Base-by-base conservation (phyloP, 2,329 filamentous ascomycete genomes). In the Mollisia scopiformis region DNA sequence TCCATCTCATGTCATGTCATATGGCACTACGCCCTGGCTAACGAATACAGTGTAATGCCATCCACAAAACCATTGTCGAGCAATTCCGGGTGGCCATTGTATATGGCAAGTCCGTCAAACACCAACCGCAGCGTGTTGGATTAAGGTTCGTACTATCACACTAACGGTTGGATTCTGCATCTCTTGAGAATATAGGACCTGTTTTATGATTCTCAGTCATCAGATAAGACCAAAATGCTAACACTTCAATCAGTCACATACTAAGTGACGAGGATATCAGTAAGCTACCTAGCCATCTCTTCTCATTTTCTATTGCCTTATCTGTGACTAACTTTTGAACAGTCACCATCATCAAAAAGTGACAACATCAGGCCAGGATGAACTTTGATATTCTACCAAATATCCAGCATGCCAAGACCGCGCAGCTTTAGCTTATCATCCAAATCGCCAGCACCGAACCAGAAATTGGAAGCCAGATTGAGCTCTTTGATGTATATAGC, bases 61-160 rank as follows among this genome's bases (percentile, higher is more conserved):
- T 99, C 75, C 95, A 99, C 79, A 92, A 95, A 75, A 96, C 88
- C 59, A 98, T 99, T 74, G 84, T 95, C 59, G 95, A 99, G 71
- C 89, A 97, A 70, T 99, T 99, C 84, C 96, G 94, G 78, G 87
- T 89, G 63, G 95, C 95, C 57, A 89, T 99, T 74, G 95, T 99
- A 43, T 99, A 98, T 77, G 95, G 95, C 69, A 95, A 94, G 76
- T 97, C 93, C 58, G 94, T 98, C 69, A 98, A 98, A 84, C 95
- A 99, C 80, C 95, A 98, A 79, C 95, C 95, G 67, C 95, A 99
- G 79, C 87, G 93, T 72, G 95, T 98, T 65, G 95, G 95, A 53
- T 84, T 99, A 67, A 81, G 85, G 56, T 47, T 27, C 23, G 43
- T 47, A 4, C 6, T 46, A 47, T 47, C 11, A 11, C 16, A 28